phyloP scores from a whole-genome alignment of 2,329 filamentous ascomycete species.

The Ramularia endophylla region DNA sequence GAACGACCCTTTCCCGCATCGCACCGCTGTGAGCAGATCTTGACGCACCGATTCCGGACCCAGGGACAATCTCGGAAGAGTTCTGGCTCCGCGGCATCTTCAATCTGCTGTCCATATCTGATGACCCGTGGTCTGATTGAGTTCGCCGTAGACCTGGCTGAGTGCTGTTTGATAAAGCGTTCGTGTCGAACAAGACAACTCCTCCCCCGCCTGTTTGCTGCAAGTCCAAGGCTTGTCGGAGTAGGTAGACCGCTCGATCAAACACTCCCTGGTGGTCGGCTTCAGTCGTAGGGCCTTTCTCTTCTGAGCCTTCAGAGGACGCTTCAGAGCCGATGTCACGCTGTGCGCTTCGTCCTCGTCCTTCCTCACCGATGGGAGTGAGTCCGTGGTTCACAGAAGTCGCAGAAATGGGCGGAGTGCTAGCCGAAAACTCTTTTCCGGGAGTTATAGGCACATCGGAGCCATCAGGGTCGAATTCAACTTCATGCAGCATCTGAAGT shows the following conservation, averaged over 20 bases:
- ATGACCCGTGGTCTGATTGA: conserved; percentile 4
- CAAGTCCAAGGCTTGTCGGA: conserved; percentile 41
- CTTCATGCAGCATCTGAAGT: too few relatives aligned
- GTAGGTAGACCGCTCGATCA: conserved; percentile 42
- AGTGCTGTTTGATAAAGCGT: conserved; percentile 13
- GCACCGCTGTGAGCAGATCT: conserved; percentile 11
- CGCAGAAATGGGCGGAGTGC: too few relatives aligned
- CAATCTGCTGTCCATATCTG: background rate
- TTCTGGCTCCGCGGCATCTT: background rate
- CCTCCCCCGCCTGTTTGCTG: conserved; percentile 30
- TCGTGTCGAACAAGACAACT: conserved; percentile 37
- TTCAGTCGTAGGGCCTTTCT: conserved; percentile 27
- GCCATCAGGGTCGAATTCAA: too few relatives aligned
- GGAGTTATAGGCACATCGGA: too few relatives aligned
- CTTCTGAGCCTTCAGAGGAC: conserved; percentile 1
- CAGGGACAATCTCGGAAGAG: background rate
- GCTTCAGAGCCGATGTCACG: background rate
- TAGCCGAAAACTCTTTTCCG: too few relatives aligned
- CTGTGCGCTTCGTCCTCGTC: background rate
- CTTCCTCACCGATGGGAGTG: background rate
- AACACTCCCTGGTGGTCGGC: conserved; percentile 34
- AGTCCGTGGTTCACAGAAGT: background rate
- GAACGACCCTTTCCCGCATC: conserved; percentile 14
- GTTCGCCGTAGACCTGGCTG: conserved; percentile 6
- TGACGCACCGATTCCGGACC: conserved; percentile 1